These are phyloP conservation scores for Talaromyces albobiverticillius DNA, from an alignment of 2,329 filamentous ascomycete genomes.

Conservation along the genomic window DNA sequence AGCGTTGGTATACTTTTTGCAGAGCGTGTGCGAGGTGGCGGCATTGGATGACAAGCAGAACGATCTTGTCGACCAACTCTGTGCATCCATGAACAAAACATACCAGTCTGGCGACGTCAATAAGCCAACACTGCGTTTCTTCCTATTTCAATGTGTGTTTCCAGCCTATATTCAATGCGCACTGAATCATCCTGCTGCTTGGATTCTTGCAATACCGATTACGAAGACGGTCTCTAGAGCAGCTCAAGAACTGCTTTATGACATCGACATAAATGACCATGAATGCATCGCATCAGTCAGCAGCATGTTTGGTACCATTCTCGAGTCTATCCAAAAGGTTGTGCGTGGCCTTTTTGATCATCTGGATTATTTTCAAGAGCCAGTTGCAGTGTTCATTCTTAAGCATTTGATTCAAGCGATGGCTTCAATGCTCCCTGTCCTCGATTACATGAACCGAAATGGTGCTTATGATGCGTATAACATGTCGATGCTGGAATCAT, in stretches of 20 bases:
- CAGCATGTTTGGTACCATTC: conserved; percentile 36
- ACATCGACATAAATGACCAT: conserved; percentile 42
- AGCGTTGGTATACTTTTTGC: conserved; percentile 57
- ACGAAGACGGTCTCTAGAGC: conserved; percentile 46
- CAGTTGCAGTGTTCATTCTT: conserved; percentile 38
- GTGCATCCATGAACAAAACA: conserved; percentile 46
- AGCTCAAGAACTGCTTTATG: conserved; percentile 44
- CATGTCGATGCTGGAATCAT: conserved; percentile 33
- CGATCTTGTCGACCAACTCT: conserved; percentile 55
- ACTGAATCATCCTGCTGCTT: conserved; percentile 46
- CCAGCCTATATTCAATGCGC: conserved; percentile 55
- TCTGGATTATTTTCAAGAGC: conserved; percentile 33
- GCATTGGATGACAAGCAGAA: conserved; percentile 56
- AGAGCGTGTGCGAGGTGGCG: conserved; percentile 58
- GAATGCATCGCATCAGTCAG: conserved; percentile 36
- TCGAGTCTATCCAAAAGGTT: conserved; percentile 36
- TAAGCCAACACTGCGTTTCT: conserved; percentile 48
- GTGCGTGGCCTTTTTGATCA: conserved; percentile 36
- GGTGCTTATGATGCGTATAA: conserved; percentile 25
- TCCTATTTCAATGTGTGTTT: conserved; percentile 54
- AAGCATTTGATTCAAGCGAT: conserved; percentile 41
- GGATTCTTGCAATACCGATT: conserved; percentile 53
- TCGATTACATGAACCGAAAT: conserved; percentile 48
- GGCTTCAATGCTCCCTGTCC: conserved; percentile 36
- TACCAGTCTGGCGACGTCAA: conserved; percentile 40